phyloP scores from a whole-genome alignment of 2,329 filamentous ascomycete species.

The Aspergillus udagawae region DNA sequence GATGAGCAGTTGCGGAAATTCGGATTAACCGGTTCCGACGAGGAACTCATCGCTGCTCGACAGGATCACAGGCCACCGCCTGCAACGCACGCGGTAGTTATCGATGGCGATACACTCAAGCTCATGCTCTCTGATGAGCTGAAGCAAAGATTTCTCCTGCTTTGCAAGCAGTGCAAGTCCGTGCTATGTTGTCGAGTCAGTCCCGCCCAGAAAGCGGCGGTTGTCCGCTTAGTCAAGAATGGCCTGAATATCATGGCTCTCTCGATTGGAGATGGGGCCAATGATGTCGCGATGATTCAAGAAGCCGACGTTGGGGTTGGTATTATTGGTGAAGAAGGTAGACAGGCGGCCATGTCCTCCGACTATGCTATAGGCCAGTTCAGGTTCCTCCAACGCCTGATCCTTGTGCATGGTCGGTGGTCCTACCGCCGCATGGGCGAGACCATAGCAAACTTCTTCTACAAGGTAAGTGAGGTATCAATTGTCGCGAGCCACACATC shows the following conservation, averaged over 20 bases:
- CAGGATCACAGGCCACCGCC: slow-evolving; percentile 81
- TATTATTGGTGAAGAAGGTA: slow-evolving; percentile 87
- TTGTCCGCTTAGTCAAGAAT: slow-evolving; percentile 91
- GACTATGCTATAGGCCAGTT: slow-evolving; percentile 96
- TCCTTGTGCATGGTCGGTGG: slow-evolving; percentile 90
- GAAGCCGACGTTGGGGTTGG: slow-evolving; percentile 95
- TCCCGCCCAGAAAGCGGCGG: slow-evolving; percentile 94
- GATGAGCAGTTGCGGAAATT: slow-evolving; percentile 71
- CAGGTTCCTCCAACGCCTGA: slow-evolving; percentile 75
- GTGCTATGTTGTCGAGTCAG: slow-evolving; percentile 97
- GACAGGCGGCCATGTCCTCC: slow-evolving; percentile 92
- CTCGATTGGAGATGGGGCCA: slow-evolving; percentile 88
- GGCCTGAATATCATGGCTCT: slow-evolving; percentile 95
- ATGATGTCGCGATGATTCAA: slow-evolving; percentile 97
- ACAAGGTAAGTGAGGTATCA: slow-evolving; percentile 60
- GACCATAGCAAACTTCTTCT: slow-evolving; percentile 98
- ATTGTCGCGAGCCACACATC: not conserved
- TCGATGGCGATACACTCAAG: slow-evolving; percentile 90
- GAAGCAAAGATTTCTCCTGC: slow-evolving; percentile 86
- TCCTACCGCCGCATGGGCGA: slow-evolving; percentile 93
- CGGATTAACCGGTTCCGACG: slow-evolving; percentile 75
- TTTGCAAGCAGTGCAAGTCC: slow-evolving; percentile 96
- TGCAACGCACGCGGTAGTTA: slow-evolving; percentile 85
- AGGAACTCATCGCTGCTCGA: slow-evolving; percentile 74
- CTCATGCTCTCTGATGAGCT: slow-evolving; percentile 77